These are phyloP conservation scores for Candida incommunis DNA, from an alignment of 805 yeast genomes.

Conservation along the genomic window DNA sequence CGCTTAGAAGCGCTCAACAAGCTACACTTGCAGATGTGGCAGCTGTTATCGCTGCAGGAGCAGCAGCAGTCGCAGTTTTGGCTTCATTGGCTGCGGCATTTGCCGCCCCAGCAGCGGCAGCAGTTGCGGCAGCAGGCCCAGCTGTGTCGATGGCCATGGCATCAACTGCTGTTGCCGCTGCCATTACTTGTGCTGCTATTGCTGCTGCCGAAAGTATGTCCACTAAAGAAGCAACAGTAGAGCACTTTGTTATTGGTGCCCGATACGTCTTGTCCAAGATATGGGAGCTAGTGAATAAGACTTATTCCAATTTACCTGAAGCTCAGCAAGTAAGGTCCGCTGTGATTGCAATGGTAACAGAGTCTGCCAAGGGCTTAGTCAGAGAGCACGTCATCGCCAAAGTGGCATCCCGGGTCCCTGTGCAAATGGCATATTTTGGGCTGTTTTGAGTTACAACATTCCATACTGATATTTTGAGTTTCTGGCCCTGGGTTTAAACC, in stretches of 20 bases:
- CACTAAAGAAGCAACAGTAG: not conserved
- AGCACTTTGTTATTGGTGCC: not conserved
- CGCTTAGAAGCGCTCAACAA: too few relatives aligned
- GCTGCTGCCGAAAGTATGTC: not conserved
- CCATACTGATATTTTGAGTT: too few relatives aligned
- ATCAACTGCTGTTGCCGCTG: slow-evolving; percentile 1
- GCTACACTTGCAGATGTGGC: not conserved
- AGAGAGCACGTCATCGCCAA: not conserved
- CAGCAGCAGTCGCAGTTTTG: not conserved
- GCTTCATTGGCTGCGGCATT: not conserved
- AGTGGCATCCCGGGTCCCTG: not conserved
- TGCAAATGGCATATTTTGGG: too few relatives aligned
- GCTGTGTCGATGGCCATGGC: not conserved
- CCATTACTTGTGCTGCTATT: not conserved
- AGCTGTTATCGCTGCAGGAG: not conserved
- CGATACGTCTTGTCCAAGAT: not conserved
- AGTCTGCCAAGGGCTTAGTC: not conserved
- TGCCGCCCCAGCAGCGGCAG: not conserved
- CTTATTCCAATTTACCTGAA: not conserved
- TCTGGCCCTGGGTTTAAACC: too few relatives aligned
- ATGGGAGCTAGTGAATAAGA: not conserved
- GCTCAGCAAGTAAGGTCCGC: not conserved
- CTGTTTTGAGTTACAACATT: too few relatives aligned
- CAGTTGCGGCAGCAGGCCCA: not conserved
- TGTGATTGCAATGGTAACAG: not conserved